Conservation (phyloP, 371 early-diverging fungal species). For the Rhizopus sp. region DNA sequence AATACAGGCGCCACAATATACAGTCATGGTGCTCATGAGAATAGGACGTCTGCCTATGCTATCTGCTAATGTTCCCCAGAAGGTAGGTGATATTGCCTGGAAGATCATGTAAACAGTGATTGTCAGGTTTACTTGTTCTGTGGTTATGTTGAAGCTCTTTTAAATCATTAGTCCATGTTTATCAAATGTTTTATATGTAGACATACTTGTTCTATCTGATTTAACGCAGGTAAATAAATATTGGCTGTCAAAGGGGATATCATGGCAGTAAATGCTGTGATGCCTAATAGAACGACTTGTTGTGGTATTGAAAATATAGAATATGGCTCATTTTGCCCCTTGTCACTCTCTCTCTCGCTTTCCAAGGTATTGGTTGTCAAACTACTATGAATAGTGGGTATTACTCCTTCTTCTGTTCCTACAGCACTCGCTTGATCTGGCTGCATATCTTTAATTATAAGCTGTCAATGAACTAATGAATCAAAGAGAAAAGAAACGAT, state of each 20-base stretch:
- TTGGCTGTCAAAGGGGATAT: slow-evolving; percentile 17
- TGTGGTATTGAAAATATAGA: slow-evolving; percentile 3
- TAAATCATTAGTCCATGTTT: background rate
- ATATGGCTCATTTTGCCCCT: slow-evolving; percentile 7
- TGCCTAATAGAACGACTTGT: background rate
- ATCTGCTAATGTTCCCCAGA: slow-evolving; percentile 70
- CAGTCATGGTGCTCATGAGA: slow-evolving; percentile 51
- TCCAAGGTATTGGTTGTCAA: background rate
- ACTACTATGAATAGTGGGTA: background rate
- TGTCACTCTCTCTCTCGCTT: background rate
- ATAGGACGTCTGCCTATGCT: slow-evolving; percentile 59
- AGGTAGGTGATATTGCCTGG: slow-evolving; percentile 32
- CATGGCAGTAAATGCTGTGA: slow-evolving; percentile 8
- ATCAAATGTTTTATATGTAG: background rate
- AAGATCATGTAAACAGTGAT: slow-evolving; percentile 34
- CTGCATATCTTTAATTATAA: too few species aligned
- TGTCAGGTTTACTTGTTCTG: slow-evolving; percentile 26
- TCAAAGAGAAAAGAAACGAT: too few species aligned
- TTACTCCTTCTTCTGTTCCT: too few species aligned
- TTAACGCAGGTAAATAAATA: slow-evolving; percentile 14
- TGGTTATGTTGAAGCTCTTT: slow-evolving; percentile 24
- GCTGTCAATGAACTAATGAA: too few species aligned
- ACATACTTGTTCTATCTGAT: slow-evolving; percentile 6
- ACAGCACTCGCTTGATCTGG: too few species aligned
- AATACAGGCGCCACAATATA: slow-evolving; percentile 56